Percentiles rank a stretch among this genome's conserved stretches.
Evolutionary conservation across 352 stramenopile genomes (phyloP).

Genomic region (Phytopythium sindhum): DNA sequence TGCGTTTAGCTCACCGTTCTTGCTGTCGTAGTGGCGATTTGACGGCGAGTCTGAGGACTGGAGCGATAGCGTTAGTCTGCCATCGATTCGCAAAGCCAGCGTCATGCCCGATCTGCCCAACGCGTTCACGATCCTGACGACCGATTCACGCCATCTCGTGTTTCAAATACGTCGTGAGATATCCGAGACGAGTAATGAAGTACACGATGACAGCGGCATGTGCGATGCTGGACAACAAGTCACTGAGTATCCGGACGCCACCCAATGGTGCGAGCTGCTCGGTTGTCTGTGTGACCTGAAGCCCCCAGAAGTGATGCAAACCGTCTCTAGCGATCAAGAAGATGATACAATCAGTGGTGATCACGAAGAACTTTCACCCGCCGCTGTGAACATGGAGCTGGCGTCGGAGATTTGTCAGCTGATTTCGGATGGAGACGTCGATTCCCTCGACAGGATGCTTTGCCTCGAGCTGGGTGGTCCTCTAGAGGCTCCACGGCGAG

Average conservation of each 20-base stretch:
- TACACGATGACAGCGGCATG: not conserved
- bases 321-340: not conserved
- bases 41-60: constrained; percentile 16
- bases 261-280: not conserved
- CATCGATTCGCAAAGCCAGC: constrained; percentile 26
- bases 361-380: not conserved
- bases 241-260: not conserved
- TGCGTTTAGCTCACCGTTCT: not conserved
- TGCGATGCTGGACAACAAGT: not conserved
- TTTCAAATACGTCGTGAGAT: constrained; percentile 36
- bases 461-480: not conserved
- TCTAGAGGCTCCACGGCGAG: not conserved
- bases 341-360: not conserved
- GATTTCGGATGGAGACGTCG: not conserved
- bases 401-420: not conserved
- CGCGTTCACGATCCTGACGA: constrained; percentile 42
- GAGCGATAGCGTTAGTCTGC: constrained; percentile 22
- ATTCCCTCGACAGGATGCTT: not conserved
- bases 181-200: not conserved
- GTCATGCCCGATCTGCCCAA: constrained; percentile 15
- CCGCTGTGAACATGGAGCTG: not conserved
- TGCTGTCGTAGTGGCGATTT: constrained; percentile 28
- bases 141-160: constrained; percentile 25
- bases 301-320: not conserved
- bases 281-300: not conserved